A percentile compares a stretch with the other conserved stretches of the same genome.
Conservation (phyloP, 306 rosid species). For the Dryas octopetala region DNA sequence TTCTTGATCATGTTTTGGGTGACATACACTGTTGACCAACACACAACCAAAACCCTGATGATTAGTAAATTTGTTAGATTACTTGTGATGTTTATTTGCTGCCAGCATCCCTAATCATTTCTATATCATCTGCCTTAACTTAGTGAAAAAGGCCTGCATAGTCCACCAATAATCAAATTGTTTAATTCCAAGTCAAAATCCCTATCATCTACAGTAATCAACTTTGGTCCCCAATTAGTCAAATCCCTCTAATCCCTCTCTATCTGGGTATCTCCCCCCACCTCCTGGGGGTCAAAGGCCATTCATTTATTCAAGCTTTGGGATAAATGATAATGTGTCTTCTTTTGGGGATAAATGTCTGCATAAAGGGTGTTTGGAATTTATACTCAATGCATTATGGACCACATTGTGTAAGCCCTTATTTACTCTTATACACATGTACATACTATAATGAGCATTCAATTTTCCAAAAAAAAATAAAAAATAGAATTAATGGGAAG, state of each 20-base stretch:
- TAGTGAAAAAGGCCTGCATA: conserved; percentile 39
- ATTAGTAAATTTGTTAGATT: conserved; percentile 27
- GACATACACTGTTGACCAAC: conserved; percentile 47
- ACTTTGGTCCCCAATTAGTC: conserved; percentile 20
- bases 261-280: no score
- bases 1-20: conserved; percentile 82
- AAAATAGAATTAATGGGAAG: neutral
- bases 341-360: neutral
- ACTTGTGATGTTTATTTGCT: conserved; percentile 33
- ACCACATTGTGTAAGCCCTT: neutral
- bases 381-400: neutral
- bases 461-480: neutral
- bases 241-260: conserved; percentile 17
- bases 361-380: neutral
- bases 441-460: neutral
- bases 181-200: conserved; percentile 45
- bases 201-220: conserved; percentile 27
- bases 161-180: conserved; percentile 35
- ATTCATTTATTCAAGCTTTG: neutral
- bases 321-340: conserved; percentile 14
- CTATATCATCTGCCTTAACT: conserved; percentile 47
- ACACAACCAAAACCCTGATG: conserved; percentile 27
- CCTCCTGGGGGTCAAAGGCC: neutral
- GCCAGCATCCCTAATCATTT: conserved; percentile 61
- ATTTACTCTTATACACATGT: neutral